These are phyloP conservation scores for Harringtonia lauricola DNA, from an alignment of 2,329 filamentous ascomycete genomes.

Conservation along the genomic window DNA sequence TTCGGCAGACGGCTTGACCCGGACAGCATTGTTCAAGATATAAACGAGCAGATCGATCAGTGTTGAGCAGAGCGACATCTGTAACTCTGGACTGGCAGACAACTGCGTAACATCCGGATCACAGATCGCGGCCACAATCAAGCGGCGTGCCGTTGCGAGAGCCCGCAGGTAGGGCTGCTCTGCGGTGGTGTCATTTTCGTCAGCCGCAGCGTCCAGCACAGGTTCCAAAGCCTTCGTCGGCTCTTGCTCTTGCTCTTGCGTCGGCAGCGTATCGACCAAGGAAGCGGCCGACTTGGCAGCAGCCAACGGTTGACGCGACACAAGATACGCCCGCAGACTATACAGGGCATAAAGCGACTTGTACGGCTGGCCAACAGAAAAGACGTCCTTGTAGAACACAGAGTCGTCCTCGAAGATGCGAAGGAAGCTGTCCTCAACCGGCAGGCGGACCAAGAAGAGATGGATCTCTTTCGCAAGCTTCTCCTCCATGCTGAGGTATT, in stretches of 20 bases:
- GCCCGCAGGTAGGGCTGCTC: conserved; percentile 20
- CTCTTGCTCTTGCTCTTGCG: background rate
- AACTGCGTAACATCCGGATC: conserved; percentile 40
- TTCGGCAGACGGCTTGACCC: conserved; percentile 9
- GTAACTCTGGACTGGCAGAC: conserved; percentile 30
- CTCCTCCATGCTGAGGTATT: conserved; percentile 65
- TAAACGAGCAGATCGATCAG: conserved; percentile 46
- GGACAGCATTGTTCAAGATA: conserved; percentile 31
- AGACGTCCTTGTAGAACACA: conserved; percentile 48
- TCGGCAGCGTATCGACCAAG: conserved; percentile 9
- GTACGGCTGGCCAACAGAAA: conserved; percentile 58
- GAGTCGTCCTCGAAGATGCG: conserved; percentile 43
- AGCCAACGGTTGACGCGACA: conserved; percentile 17
- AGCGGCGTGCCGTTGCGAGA: conserved; percentile 33
- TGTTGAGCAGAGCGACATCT: conserved; percentile 36
- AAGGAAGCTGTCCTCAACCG: conserved; percentile 53
- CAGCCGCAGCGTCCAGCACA: too few species aligned
- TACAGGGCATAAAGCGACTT: conserved; percentile 64
- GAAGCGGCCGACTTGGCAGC: conserved; percentile 12
- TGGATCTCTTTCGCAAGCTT: conserved; percentile 59
- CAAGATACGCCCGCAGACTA: conserved; percentile 52
- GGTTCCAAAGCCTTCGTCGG: background rate
- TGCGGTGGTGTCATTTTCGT: too few species aligned
- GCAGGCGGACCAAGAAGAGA: conserved; percentile 58
- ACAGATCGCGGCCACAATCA: conserved; percentile 50